These are phyloP conservation scores for Eucalyptus sp. DNA, from an alignment of 345 rosid genomes.

Conservation along the genomic window DNA sequence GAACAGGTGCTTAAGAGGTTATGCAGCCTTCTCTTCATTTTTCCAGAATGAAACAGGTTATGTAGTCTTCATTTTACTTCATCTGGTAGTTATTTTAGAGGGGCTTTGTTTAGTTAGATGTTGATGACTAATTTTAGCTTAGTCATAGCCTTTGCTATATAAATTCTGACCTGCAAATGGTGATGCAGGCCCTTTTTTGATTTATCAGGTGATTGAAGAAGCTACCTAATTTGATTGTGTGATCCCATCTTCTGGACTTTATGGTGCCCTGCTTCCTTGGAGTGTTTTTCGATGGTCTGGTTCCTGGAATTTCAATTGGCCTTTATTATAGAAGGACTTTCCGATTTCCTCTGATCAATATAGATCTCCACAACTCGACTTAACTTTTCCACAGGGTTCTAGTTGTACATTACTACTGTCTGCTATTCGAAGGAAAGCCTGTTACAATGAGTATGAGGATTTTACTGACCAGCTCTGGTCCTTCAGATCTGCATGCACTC, in stretches of 20 bases:
- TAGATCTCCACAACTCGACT: no score
- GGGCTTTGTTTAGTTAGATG: neutral
- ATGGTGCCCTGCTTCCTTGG: no score
- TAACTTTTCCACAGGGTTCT: neutral
- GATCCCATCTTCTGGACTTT: neutral
- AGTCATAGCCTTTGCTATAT: constrained; percentile 5
- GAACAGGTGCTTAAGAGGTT: neutral
- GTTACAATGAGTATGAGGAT: neutral
- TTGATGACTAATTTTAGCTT: constrained; percentile 1
- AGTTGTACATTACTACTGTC: no score
- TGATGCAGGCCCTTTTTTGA: constrained; percentile 36
- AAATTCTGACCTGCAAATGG: constrained; percentile 22
- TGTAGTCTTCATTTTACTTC: neutral
- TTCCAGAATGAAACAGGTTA: neutral
- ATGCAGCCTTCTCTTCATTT: neutral
- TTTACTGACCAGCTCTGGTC: no score
- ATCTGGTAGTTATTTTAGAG: neutral
- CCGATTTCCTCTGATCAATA: no score
- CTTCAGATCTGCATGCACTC: no score
- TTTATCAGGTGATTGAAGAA: constrained; percentile 21
- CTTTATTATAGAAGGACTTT: no score
- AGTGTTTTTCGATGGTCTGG: neutral
- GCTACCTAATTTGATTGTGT: constrained; percentile 16
- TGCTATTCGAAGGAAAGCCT: no score
- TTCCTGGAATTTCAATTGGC: no score